A percentile compares a stretch with the other conserved stretches of the same genome.
These are phyloP conservation scores for Ascodesmis nigricans DNA, from an alignment of 495 filamentous ascomycete species.

Conservation along the genomic window DNA sequence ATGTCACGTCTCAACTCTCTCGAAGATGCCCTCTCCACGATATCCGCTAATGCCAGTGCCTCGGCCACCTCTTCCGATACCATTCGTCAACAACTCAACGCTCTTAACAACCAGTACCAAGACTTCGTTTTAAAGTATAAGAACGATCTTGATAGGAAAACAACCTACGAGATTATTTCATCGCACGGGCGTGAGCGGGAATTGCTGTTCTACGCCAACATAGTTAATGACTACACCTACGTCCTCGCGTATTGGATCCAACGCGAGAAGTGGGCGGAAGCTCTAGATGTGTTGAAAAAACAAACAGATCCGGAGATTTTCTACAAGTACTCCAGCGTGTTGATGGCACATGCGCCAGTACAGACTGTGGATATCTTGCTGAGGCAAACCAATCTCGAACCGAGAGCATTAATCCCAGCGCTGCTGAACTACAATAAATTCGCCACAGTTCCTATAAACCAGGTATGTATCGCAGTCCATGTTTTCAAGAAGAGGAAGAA, in stretches of 20 bases:
- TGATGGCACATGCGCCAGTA: conserved; percentile 68
- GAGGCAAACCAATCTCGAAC: conserved; percentile 71
- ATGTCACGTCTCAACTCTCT: conserved; percentile 93
- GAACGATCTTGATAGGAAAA: conserved; percentile 66
- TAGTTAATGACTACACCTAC: conserved; percentile 76
- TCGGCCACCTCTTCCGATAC: conserved; percentile 25
- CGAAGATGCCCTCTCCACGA: conserved; percentile 80
- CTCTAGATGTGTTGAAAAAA: conserved; percentile 65
- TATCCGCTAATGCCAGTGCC: conserved; percentile 28
- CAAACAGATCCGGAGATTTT: conserved; percentile 84
- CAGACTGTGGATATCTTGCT: conserved; percentile 84
- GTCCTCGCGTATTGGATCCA: conserved; percentile 95
- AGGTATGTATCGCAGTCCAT: conserved; percentile 18
- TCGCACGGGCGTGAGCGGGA: conserved; percentile 88
- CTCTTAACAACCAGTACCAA: conserved; percentile 55
- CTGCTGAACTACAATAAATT: conserved; percentile 77
- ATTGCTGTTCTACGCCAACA: conserved; percentile 69
- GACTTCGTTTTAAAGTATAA: conserved; percentile 71
- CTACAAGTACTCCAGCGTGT: conserved; percentile 85
- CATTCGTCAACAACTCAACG: conserved; percentile 51
- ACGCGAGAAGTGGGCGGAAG: conserved; percentile 80
- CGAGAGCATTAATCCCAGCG: conserved; percentile 74
- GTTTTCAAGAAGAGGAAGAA: conserved; percentile 3
- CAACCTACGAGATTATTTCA: conserved; percentile 85
- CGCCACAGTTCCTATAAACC: conserved; percentile 34